These are phyloP conservation scores for Lodderomyces margitis DNA, from an alignment of 1,139 yeast species.

Conservation along the genomic window DNA sequence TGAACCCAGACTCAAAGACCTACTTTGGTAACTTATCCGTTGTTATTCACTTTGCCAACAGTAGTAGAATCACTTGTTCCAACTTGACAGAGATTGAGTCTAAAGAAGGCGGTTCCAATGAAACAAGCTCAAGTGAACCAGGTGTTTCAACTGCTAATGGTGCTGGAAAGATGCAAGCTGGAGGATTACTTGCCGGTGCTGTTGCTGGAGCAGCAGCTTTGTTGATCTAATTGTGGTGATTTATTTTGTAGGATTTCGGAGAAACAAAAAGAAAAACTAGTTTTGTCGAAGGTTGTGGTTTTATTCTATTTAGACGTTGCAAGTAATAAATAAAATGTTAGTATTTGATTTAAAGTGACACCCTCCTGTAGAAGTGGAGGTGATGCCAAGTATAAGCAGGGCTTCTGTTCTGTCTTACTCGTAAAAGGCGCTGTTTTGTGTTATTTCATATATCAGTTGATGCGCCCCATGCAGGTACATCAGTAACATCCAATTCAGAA, in stretches of 20 bases:
- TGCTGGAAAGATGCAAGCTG: constrained; percentile 16
- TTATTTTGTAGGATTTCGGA: too few relatives aligned
- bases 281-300: too few relatives aligned
- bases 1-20: constrained; percentile 34
- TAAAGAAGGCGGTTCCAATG: constrained; percentile 6
- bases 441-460: too few relatives aligned
- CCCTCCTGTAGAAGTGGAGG: too few relatives aligned
- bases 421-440: too few relatives aligned
- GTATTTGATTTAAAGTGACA: too few relatives aligned
- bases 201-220: constrained; percentile 16
- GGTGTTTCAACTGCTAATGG: constrained; percentile 14
- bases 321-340: background rate
- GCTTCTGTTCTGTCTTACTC: too few relatives aligned
- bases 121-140: constrained; percentile 11
- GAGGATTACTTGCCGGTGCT: constrained; percentile 15
- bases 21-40: constrained; percentile 39
- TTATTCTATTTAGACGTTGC: background rate
- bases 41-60: constrained; percentile 35
- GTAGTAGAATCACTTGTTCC: constrained; percentile 41
- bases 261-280: too few relatives aligned
- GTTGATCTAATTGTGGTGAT: constrained; percentile 12
- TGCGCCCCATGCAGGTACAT: too few relatives aligned
- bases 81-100: constrained; percentile 25
- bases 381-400: too few relatives aligned
- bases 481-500: too few relatives aligned